Conservation (phyloP, 2,329 filamentous ascomycete species). For the Cryphonectria carpinicola region DNA sequence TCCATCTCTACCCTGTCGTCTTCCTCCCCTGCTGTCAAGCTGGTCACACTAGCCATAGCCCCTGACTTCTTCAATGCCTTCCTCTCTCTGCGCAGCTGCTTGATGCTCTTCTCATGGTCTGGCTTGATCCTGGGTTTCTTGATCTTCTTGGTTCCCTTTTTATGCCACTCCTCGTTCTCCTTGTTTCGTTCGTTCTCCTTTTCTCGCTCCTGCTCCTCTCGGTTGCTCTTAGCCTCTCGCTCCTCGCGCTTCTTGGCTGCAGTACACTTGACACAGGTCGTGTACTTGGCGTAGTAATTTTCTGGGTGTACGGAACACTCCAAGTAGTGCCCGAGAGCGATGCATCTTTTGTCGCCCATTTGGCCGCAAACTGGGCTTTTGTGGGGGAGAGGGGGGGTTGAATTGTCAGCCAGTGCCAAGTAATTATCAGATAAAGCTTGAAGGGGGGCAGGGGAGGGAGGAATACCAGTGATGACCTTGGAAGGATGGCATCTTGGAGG, state of each 20-base stretch:
- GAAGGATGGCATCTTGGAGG: constrained; percentile 14
- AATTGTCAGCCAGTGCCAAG: background rate
- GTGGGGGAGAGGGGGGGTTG: no score
- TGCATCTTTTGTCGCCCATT: constrained; percentile 11
- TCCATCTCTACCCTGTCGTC: background rate
- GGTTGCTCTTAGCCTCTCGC: background rate
- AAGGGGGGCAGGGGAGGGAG: background rate
- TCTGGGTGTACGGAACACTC: background rate
- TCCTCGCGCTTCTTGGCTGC: background rate
- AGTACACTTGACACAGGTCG: constrained; percentile 6
- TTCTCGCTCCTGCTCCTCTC: constrained; percentile 34
- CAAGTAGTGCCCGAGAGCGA: background rate
- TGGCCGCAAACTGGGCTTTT: constrained; percentile 11
- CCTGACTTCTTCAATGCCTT: background rate
- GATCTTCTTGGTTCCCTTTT: constrained; percentile 4
- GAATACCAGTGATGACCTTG: constrained; percentile 20
- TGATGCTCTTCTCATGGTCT: constrained; percentile 7
- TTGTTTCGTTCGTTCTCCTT: constrained; percentile 34
- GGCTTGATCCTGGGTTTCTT: constrained; percentile 11
- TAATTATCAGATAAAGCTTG: background rate
- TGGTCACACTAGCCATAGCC: background rate
- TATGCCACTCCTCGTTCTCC: constrained; percentile 13
- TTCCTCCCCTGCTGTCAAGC: background rate
- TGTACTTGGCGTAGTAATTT: background rate
- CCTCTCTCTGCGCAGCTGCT: constrained; percentile 9